Base-by-base conservation (phyloP, 2,329 filamentous ascomycete species). In the Cladosporium sp. region DNA sequence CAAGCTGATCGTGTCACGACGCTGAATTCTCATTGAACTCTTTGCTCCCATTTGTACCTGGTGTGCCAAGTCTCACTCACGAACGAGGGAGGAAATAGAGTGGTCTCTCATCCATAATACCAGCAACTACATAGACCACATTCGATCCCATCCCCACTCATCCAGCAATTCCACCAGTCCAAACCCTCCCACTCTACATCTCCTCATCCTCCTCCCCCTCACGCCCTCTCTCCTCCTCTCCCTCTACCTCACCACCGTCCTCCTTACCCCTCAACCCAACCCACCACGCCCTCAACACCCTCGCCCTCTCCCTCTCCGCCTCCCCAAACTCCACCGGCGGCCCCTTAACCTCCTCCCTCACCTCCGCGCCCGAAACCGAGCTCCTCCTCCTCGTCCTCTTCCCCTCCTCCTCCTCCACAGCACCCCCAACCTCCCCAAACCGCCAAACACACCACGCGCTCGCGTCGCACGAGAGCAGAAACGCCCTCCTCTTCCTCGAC, bases 361-460 rank as follows among this genome's bases (percentile, higher is more conserved):
- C 61, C 22, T 52, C 52, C 7, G 45, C 43, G 13, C 53, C 42
- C n/a, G 52, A 28, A 9, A 48, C 44, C 22, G 22, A 28, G 2
- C 22, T 28, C 22, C 22, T 28, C 35, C 35, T 38, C 54, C 58
- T 56, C n/a, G n/a, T n/a, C 16, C 64, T 41, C 44, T 54, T 56
- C 22, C 53, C 53, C 9, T 19, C 43, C 3, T 49, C 33, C 4
- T 31, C 61, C 4, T 56, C 63, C 54, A 64, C 57, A 13, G 45
- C 50, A 22, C 58, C 58, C 14, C 32, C 40, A 13, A 33, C 18
- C 43, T 45, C 44, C 1, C 59, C 62, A 49, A 61, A 73, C 3
- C 71, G 62, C 72, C 74, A 77, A 2, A 76, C 74, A 53, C 72
- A 75, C 75, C 75, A 78, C 5, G 16, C 49, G 49, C 71, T 74